Percentiles rank a stretch among this genome's conserved stretches.
Conservation (phyloP, 345 rosid genomes). For the Mallotus nudiflorus region DNA sequence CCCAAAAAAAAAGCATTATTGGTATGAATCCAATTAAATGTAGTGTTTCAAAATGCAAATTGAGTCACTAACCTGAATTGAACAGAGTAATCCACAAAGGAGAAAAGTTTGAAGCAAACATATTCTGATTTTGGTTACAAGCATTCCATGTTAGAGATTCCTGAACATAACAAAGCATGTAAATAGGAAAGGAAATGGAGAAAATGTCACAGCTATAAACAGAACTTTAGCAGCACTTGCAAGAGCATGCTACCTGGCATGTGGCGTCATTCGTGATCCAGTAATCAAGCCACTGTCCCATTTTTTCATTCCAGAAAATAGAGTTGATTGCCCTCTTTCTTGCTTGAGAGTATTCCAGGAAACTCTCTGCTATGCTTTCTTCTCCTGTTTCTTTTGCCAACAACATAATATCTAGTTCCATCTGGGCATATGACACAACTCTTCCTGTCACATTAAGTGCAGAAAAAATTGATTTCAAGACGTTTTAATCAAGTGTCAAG, state of each 20-base stretch:
- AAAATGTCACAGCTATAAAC: not conserved
- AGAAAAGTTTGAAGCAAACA: conserved; percentile 75
- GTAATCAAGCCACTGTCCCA: conserved; percentile 93
- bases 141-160: conserved; percentile 58
- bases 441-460: conserved; percentile 5
- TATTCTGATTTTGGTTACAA: conserved; percentile 57
- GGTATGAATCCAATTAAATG: not conserved
- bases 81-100: conserved; percentile 78
- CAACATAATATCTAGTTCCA: conserved; percentile 83
- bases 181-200: not conserved
- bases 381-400: conserved; percentile 61
- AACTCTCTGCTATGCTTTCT: conserved; percentile 37
- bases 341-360: conserved; percentile 54
- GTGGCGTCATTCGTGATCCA: conserved; percentile 41
- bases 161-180: conserved; percentile 27
- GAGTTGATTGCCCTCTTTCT: conserved; percentile 57
- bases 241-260: conserved; percentile 24
- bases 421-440: conserved; percentile 39
- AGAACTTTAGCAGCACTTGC: not conserved
- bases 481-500: not conserved
- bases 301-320: conserved; percentile 68
- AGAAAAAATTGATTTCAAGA: not conserved
- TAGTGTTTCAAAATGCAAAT: not conserved
- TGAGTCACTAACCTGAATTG: conserved; percentile 58
- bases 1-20: conserved; percentile 10